A percentile compares a stretch with the other conserved stretches of the same genome.
Conservation (phyloP, 2,329 filamentous ascomycete species). For the Fusarium sp. region DNA sequence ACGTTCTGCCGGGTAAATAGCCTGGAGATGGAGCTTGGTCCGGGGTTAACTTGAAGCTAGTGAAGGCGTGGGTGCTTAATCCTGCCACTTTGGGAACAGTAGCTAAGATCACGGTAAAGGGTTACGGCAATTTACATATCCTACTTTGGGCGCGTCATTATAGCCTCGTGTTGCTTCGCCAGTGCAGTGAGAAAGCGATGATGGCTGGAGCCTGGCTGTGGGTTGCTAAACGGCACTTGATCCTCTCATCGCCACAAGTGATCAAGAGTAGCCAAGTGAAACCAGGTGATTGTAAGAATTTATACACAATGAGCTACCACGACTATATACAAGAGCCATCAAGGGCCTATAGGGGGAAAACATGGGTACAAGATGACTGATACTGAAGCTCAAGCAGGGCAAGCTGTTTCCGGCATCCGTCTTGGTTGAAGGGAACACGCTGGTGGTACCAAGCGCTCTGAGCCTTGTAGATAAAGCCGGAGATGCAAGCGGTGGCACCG, state of each 20-base stretch:
- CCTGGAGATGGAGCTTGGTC: background rate
- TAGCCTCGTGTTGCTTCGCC: background rate
- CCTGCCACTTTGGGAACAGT: background rate
- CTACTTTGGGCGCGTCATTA: background rate
- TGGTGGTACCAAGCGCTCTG: constrained; percentile 53
- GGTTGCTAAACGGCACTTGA: too few species aligned
- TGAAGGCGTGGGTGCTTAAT: background rate
- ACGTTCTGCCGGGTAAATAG: background rate
- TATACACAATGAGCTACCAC: background rate
- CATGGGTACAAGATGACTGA: background rate
- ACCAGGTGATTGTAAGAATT: too few species aligned
- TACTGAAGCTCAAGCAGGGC: background rate
- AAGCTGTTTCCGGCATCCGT: background rate
- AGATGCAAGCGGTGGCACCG: constrained; percentile 54
- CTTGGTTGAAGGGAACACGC: constrained; percentile 38
- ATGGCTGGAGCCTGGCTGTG: background rate
- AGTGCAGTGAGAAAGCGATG: too few species aligned
- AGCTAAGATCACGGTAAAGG: background rate
- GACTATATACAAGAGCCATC: constrained; percentile 7
- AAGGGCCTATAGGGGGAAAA: background rate
- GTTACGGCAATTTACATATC: background rate
- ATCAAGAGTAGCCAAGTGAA: too few species aligned
- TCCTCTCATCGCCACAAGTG: too few species aligned
- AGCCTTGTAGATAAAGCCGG: constrained; percentile 51
- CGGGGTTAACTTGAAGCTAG: background rate